Percentiles rank a stretch among this genome's conserved stretches.
phyloP scores from a whole-genome alignment of 2,329 filamentous ascomycete genomes.

The Talaromyces sp. region DNA sequence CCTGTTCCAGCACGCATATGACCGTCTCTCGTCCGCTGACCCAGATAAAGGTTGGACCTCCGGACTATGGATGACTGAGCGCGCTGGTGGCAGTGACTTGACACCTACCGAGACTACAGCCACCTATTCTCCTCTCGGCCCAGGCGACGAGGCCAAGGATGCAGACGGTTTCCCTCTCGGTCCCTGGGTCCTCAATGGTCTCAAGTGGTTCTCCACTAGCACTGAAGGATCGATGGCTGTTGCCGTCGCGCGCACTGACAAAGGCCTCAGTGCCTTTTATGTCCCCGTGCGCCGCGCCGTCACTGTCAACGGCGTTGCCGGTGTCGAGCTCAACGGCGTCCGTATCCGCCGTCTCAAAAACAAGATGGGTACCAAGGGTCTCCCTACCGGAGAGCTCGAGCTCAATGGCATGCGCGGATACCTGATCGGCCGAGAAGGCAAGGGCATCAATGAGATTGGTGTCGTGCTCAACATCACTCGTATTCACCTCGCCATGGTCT shows the following conservation, averaged over 20 bases:
- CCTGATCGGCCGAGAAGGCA: constrained; percentile 64
- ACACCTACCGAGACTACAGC: constrained; percentile 65
- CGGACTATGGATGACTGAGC: constrained; percentile 76
- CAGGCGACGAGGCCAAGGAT: constrained; percentile 25
- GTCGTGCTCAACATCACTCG: constrained; percentile 65
- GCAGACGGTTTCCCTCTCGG: constrained; percentile 46
- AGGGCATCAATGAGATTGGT: constrained; percentile 65
- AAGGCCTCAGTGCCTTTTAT: constrained; percentile 58
- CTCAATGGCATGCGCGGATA: constrained; percentile 60
- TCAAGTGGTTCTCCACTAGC: constrained; percentile 67
- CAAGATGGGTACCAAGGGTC: constrained; percentile 66
- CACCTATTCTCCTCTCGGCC: constrained; percentile 24
- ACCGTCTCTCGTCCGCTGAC: constrained; percentile 28
- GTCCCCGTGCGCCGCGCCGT: constrained; percentile 56
- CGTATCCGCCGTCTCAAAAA: constrained; percentile 68
- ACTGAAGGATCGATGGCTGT: constrained; percentile 64
- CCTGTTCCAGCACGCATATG: constrained; percentile 27
- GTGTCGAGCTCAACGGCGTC: constrained; percentile 60
- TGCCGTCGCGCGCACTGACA: constrained; percentile 57
- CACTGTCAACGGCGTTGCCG: constrained; percentile 14
- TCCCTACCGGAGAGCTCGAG: constrained; percentile 71
- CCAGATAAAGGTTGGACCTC: constrained; percentile 59
- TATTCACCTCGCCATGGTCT: constrained; percentile 40
- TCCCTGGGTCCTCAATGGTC: constrained; percentile 60
- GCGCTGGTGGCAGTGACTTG: constrained; percentile 66